phyloP scores from a whole-genome alignment of 768 basidiomycete genomes.

The Pholiota molesta region DNA sequence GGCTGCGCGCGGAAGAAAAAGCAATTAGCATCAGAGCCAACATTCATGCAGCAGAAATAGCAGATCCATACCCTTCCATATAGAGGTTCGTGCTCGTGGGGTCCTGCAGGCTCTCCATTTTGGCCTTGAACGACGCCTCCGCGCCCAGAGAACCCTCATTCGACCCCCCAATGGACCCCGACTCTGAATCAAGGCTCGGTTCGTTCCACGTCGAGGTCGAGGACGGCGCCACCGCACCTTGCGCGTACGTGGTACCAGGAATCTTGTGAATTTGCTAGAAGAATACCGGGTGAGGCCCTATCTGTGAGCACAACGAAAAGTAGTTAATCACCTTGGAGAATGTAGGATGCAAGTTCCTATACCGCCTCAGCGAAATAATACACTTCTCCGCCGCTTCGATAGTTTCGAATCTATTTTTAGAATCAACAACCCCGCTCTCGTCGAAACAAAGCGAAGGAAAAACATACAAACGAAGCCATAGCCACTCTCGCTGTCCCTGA shows the following conservation, averaged over 20 bases:
- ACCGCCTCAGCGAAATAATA: conserved; percentile 68
- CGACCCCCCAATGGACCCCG: conserved; percentile 12
- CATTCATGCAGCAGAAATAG: conserved; percentile 32
- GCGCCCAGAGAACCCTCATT: conserved; percentile 18
- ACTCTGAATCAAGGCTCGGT: conserved; percentile 19
- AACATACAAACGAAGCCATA: conserved; percentile 83
- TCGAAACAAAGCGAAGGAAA: conserved; percentile 13
- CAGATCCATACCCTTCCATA: conserved; percentile 63
- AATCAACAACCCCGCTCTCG: background rate
- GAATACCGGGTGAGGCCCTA: background rate
- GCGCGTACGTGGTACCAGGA: conserved; percentile 70
- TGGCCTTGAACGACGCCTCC: conserved; percentile 65
- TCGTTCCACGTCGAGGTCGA: conserved; percentile 27
- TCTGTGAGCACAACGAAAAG: too few species aligned
- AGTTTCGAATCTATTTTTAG: conserved; percentile 57
- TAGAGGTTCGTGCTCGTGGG: conserved; percentile 74
- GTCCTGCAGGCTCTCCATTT: conserved; percentile 78
- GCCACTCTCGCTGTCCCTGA: conserved; percentile 71
- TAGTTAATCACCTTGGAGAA: conserved; percentile 76
- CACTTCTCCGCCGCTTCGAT: conserved; percentile 75
- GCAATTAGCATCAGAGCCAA: background rate
- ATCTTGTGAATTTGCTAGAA: conserved; percentile 74
- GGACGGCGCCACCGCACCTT: conserved; percentile 25
- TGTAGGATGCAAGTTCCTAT: conserved; percentile 81
- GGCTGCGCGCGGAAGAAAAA: conserved; percentile 32